Evolutionary conservation across 495 filamentous ascomycete genomes (phyloP).

Genomic region (Cladorrhinum samala): DNA sequence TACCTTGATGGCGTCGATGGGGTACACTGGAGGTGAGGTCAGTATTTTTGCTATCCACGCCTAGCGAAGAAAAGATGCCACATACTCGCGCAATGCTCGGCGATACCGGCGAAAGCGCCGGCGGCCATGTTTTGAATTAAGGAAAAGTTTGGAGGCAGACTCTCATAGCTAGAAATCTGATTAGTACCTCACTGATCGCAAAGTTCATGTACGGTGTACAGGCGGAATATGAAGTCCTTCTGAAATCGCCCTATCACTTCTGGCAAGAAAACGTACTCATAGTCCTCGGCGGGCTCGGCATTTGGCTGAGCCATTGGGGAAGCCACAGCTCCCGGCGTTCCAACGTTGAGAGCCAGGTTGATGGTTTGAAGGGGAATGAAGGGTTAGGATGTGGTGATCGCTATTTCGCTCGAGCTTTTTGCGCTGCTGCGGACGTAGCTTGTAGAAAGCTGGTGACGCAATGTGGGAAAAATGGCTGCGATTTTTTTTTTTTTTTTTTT

Average conservation of each 20-base stretch:
- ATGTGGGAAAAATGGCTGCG: not conserved
- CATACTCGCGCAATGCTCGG: slow-evolving; percentile 55
- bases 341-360: slow-evolving; percentile 53
- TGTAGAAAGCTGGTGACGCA: not conserved
- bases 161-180: slow-evolving; percentile 51
- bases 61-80: not conserved
- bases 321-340: slow-evolving; percentile 49
- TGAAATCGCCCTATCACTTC: not conserved
- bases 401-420: no score
- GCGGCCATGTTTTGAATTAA: slow-evolving; percentile 76
- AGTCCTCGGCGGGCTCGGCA: slow-evolving; percentile 49
- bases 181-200: no score
- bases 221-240: no score
- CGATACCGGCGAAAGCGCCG: slow-evolving; percentile 94
- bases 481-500: not conserved
- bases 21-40: slow-evolving; percentile 87
- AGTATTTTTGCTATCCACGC: slow-evolving; percentile 8
- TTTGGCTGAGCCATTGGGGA: slow-evolving; percentile 54
- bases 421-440: slow-evolving; percentile 8
- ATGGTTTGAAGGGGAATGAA: slow-evolving; percentile 13
- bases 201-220: no score
- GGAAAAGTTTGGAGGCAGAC: slow-evolving; percentile 54
- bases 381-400: not conserved
- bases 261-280: slow-evolving; percentile 43
- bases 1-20: slow-evolving; percentile 96